Evolutionary conservation across 2,329 filamentous ascomycete species (phyloP), one percentile per base, ranked within the genome.

Genomic region (Aspergillus tanneri): DNA sequence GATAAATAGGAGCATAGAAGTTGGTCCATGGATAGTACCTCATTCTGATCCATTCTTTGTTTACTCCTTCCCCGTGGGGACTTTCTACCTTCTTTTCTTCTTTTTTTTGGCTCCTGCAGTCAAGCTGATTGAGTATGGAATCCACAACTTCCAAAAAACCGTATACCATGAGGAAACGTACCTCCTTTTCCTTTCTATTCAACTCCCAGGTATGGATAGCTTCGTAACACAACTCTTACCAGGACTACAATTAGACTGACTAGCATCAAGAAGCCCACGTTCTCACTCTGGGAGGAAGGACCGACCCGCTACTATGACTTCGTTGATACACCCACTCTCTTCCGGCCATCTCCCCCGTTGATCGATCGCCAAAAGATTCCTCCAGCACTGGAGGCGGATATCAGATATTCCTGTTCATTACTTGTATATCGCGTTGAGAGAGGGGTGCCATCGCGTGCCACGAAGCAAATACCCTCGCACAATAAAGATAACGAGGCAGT

Each of bases 351-450:
- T 3, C 66, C 68, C 2, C 62, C 66, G 3, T 47, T 70, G 18
- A 63, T 71, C 16, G 55, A 64, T 10, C 64, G 70, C 19, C 69
- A 65, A 49, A 44, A 60, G 2, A 58, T 73, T 11, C 53, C 60
- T 2, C 58, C 60, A 5, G 60, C 66, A 18, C 40, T 71, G 4
- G 69, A 71, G 44, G 60, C 53, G 2, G 59, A 72, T 36, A 48
- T 73, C 25, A 63, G 64, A 49, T 57, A 66, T 39, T 55, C 69
- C 12, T 73, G 71, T 46, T 59, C 58, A 18, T 57, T 64, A 42
- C 66, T 63, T 19, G 47, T 54, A 12, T 60, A 59, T 42, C 62
- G 63, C 39, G 64, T 65, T 48, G 62, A 65, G 34, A 60, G 56
- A 43, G 62, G 57, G 5, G 43, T 55, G 21, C 45, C 47, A 38